Evolutionary conservation across 1,139 yeast species (phyloP).

Genomic region (Hyphopichia buzzinii): DNA sequence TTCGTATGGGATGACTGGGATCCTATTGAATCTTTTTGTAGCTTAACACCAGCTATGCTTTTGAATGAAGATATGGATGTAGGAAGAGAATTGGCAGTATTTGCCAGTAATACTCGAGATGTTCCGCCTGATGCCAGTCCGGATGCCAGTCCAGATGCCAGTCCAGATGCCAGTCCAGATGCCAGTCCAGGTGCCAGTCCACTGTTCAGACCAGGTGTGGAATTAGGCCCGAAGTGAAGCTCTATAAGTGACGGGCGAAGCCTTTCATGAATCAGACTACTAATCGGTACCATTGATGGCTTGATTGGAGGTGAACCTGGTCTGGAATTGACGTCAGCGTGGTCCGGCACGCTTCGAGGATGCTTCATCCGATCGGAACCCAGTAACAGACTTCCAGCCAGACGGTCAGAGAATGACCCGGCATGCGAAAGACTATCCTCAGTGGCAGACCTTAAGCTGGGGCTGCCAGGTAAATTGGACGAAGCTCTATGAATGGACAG

Average conservation of each 20-base stretch:
- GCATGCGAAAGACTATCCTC: not conserved
- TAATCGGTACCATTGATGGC: conserved; percentile 19
- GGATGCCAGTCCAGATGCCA: too few species aligned
- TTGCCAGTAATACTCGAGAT: not conserved
- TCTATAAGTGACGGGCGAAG: conserved; percentile 46
- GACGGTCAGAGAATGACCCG: not conserved
- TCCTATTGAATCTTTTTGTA: conserved; percentile 23
- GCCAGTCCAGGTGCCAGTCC: conserved; percentile 9
- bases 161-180: too few species aligned
- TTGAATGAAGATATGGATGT: conserved; percentile 1
- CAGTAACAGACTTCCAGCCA: conserved; percentile 1
- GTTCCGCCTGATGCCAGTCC: not conserved
- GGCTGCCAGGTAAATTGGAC: conserved; percentile 8
- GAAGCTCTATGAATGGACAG: conserved; percentile 13
- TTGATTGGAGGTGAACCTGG: conserved; percentile 13
- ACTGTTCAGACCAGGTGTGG: too few species aligned
- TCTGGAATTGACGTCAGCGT: conserved; percentile 2
- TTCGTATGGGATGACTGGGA: conserved; percentile 28
- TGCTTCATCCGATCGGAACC: not conserved
- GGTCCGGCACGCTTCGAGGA: conserved; percentile 6
- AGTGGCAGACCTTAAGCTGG: conserved; percentile 4
- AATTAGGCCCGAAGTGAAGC: too few species aligned
- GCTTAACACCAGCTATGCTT: not conserved
- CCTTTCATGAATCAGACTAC: conserved; percentile 24
- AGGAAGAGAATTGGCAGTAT: conserved; percentile 2